These are phyloP conservation scores for Leishmania lainsoni DNA, from an alignment of 208 protist genomes.

Conservation along the genomic window DNA sequence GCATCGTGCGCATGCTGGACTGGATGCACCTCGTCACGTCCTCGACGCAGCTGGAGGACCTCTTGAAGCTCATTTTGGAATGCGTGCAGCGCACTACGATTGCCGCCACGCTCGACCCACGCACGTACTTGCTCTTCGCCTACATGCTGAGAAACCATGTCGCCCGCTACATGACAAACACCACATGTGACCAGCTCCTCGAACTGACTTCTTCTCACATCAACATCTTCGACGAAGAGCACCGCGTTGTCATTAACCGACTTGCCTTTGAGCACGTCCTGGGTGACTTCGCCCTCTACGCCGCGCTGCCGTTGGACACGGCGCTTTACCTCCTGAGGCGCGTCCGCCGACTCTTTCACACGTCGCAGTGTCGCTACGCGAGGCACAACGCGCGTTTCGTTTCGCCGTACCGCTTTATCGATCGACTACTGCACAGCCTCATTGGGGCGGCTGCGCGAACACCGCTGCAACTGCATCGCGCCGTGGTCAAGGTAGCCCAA, in stretches of 20 bases:
- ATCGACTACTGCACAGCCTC: conserved; percentile 74
- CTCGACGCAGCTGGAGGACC: conserved; percentile 47
- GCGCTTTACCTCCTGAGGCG: conserved; percentile 56
- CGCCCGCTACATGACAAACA: conserved; percentile 50
- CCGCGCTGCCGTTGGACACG: conserved; percentile 42
- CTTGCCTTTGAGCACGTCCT: conserved; percentile 78
- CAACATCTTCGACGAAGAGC: conserved; percentile 54
- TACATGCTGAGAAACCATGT: conserved; percentile 59
- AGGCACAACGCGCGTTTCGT: conserved; percentile 68
- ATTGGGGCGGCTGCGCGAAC: conserved; percentile 34
- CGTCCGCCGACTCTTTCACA: conserved; percentile 56
- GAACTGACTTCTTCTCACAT: conserved; percentile 50
- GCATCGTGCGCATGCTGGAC: conserved; percentile 62
- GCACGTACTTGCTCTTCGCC: conserved; percentile 70
- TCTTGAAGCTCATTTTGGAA: conserved; percentile 49
- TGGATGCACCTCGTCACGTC: conserved; percentile 63
- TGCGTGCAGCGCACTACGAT: conserved; percentile 48
- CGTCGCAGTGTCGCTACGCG: conserved; percentile 62
- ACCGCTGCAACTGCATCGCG: conserved; percentile 40
- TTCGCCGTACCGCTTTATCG: conserved; percentile 61
- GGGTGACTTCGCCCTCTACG: conserved; percentile 55
- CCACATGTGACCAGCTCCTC: conserved; percentile 61
- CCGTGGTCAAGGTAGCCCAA: conserved; percentile 61
- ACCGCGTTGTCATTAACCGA: conserved; percentile 80
- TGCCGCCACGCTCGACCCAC: conserved; percentile 47